A percentile compares a stretch with the other conserved stretches of the same genome.
Evolutionary conservation across 257 asterid genomes (phyloP).

Genomic region (Solanum bulbocastanum): DNA sequence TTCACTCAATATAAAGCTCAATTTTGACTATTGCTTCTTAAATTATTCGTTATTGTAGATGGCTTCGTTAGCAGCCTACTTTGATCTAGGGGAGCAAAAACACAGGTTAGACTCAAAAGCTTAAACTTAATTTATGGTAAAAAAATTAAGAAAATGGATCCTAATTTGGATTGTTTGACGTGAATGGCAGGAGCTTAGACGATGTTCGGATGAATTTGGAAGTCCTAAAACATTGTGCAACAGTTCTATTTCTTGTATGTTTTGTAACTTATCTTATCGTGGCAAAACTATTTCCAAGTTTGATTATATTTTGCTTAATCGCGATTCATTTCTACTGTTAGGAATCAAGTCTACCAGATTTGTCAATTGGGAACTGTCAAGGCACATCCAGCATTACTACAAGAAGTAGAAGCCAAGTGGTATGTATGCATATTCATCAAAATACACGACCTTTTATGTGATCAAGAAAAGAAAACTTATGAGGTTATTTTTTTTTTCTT

Average conservation of each 20-base stretch:
- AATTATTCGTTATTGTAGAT: constrained; percentile 28
- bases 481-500: background rate
- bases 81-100: constrained; percentile 85
- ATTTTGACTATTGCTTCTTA: background rate
- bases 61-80: constrained; percentile 87
- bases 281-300: background rate
- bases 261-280: background rate
- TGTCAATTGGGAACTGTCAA: constrained; percentile 28
- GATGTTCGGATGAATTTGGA: constrained; percentile 92
- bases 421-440: constrained; percentile 23
- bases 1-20: background rate
- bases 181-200: constrained; percentile 66
- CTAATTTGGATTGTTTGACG: background rate
- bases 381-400: constrained; percentile 39
- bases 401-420: constrained; percentile 66
- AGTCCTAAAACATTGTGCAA: constrained; percentile 93
- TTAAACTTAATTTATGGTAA: background rate
- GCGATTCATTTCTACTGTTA: background rate
- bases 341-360: constrained; percentile 80
- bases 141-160: background rate
- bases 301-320: background rate
- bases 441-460: background rate
- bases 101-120: constrained; percentile 44
- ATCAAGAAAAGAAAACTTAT: background rate
- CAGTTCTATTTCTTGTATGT: constrained; percentile 71